Conservation (phyloP, 2,329 filamentous ascomycete species). For the Aspergillus melleus region DNA sequence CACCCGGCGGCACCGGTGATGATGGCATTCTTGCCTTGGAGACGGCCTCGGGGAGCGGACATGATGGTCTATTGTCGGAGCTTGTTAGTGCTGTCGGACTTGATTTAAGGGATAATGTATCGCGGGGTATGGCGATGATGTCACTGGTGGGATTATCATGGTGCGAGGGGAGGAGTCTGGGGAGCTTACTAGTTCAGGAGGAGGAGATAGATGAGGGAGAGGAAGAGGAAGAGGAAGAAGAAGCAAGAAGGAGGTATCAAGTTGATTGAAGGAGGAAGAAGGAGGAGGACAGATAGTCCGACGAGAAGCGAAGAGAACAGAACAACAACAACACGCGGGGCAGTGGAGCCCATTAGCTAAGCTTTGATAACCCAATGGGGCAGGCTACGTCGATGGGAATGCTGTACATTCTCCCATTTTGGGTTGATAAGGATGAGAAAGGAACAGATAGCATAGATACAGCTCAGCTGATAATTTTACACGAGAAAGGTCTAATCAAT, state of each 20-base stretch:
- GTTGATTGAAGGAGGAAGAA: background rate
- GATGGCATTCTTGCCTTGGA: constrained; percentile 23
- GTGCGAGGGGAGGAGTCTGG: background rate
- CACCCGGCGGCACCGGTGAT: constrained; percentile 24
- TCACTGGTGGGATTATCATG: background rate
- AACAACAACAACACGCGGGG: background rate
- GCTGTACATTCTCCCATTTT: too few relatives aligned
- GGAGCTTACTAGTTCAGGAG: background rate
- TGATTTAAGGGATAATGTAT: background rate
- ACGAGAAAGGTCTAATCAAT: too few relatives aligned
- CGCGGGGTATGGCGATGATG: background rate
- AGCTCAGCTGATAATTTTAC: too few relatives aligned
- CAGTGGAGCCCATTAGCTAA: background rate
- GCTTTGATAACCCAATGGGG: background rate
- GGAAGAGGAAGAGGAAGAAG: background rate
- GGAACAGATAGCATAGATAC: too few relatives aligned
- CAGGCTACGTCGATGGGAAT: background rate
- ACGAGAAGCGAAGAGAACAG: background rate
- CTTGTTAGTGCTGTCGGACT: background rate
- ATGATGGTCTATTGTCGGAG: background rate
- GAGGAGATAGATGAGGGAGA: background rate
- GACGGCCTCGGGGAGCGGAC: background rate
- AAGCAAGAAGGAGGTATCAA: background rate
- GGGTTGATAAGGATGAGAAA: too few relatives aligned
- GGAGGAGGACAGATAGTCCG: too few relatives aligned